Evolutionary conservation across 371 early-diverging fungal genomes (phyloP).

Genomic region (Lichtheimia ramosa): DNA sequence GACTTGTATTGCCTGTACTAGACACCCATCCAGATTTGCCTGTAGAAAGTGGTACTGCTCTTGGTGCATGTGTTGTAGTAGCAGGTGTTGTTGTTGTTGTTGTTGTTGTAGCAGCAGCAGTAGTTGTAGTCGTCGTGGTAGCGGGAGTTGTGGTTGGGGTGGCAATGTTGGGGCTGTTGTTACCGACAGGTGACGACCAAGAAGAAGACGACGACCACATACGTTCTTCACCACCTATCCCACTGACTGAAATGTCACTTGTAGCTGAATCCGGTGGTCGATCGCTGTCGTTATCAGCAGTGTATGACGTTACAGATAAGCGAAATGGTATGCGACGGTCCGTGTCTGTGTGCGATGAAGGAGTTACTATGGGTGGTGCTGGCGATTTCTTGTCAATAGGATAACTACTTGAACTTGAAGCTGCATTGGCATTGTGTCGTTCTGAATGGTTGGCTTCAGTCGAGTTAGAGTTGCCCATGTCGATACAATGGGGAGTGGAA

Average conservation of each 20-base stretch:
- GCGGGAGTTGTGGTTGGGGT: neutral
- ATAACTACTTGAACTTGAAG: neutral
- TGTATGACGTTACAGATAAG: constrained; percentile 4
- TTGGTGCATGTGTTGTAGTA: neutral
- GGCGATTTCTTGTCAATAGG: constrained; percentile 4
- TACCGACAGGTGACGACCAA: too few species aligned
- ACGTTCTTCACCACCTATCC: too few species aligned
- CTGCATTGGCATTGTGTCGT: neutral
- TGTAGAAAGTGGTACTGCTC: constrained; percentile 29
- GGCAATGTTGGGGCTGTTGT: neutral
- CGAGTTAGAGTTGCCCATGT: constrained; percentile 22
- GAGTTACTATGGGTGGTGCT: constrained; percentile 6
- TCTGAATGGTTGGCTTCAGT: constrained; percentile 13
- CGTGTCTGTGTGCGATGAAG: constrained; percentile 7
- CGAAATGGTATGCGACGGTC: constrained; percentile 6
- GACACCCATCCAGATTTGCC: constrained; percentile 47
- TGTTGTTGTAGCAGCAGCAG: neutral
- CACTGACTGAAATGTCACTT: neutral
- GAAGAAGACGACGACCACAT: too few species aligned
- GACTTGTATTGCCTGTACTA: constrained; percentile 44
- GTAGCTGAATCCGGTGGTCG: constrained; percentile 1
- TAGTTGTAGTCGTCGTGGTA: neutral
- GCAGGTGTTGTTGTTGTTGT: neutral
- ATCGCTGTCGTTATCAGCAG: neutral
- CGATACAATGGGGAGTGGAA: neutral